Evolutionary conservation across 306 rosid genomes (phyloP).

Genomic region (Pterocarpus santalinus): DNA sequence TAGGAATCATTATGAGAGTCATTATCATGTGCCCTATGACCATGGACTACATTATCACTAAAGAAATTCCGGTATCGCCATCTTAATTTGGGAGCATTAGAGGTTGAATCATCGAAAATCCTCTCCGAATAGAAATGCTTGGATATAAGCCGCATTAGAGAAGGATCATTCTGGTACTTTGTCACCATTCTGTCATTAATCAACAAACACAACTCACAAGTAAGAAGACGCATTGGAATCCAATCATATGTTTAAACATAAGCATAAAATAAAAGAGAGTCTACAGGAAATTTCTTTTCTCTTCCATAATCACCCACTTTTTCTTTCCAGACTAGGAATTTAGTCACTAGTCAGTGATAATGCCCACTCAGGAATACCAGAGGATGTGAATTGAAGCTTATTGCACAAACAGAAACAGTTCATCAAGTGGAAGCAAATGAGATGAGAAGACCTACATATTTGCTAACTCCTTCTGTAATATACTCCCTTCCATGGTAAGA

Average conservation of each 20-base stretch:
- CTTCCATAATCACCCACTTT: not conserved
- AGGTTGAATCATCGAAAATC: conserved; percentile 75
- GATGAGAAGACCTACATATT: conserved; percentile 66
- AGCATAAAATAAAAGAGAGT: conserved; percentile 1
- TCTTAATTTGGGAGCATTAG: conserved; percentile 65
- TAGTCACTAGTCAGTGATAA: not conserved
- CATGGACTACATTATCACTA: conserved; percentile 58
- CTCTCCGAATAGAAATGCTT: conserved; percentile 79
- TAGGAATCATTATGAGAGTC: conserved; percentile 50
- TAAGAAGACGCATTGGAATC: conserved; percentile 8
- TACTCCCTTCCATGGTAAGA: conserved; percentile 76
- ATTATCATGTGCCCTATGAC: conserved; percentile 50
- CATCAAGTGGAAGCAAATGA: conserved; percentile 35
- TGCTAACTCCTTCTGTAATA: conserved; percentile 79
- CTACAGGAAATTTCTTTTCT: conserved; percentile 14
- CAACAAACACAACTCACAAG: conserved; percentile 25
- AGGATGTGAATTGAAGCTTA: conserved; percentile 20
- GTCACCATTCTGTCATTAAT: conserved; percentile 68
- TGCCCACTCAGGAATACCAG: conserved; percentile 30
- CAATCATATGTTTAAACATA: conserved; percentile 14
- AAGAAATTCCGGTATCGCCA: conserved; percentile 86
- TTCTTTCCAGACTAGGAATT: conserved; percentile 28
- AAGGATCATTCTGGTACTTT: conserved; percentile 59
- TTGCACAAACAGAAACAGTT: conserved; percentile 30
- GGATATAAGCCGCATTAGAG: conserved; percentile 60